A percentile compares a stretch with the other conserved stretches of the same genome.
Conservation (phyloP, 1,139 yeast species). For the Pichia sp. region DNA sequence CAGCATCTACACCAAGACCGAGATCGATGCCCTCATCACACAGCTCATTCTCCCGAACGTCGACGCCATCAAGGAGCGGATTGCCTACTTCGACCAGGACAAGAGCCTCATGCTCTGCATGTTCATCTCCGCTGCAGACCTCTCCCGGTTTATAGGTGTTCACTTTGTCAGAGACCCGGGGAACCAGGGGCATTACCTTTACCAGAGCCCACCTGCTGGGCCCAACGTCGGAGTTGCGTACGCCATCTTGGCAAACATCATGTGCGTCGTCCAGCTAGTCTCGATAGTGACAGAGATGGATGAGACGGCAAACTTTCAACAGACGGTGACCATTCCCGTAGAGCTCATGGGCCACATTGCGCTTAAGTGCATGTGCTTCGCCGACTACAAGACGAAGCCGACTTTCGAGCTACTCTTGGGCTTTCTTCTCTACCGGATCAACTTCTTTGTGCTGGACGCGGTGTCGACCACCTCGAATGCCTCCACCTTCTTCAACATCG, state of each 20-base stretch:
- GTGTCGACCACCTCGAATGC: constrained; percentile 19
- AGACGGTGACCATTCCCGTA: constrained; percentile 10
- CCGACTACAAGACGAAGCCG: constrained; percentile 18
- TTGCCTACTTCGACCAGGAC: constrained; percentile 17
- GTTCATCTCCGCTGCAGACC: constrained; percentile 11
- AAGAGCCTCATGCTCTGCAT: constrained; percentile 13
- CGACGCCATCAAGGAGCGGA: constrained; percentile 21
- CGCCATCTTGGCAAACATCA: constrained; percentile 8
- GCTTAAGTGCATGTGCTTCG: constrained; percentile 13
- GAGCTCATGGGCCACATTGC: constrained; percentile 6
- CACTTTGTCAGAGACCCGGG: constrained; percentile 8
- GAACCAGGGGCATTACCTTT: neutral
- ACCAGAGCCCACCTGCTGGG: neutral
- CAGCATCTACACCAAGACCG: constrained; percentile 7
- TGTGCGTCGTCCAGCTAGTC: constrained; percentile 2
- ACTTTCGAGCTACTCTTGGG: constrained; percentile 17
- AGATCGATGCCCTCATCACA: constrained; percentile 12
- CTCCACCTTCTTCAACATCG: neutral
- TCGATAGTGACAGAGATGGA: constrained; percentile 2
- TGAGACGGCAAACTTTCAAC: neutral
- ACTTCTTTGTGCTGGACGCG: constrained; percentile 9
- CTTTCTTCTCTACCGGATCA: constrained; percentile 13
- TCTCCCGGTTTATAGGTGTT: constrained; percentile 8
- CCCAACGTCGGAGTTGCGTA: constrained; percentile 3
- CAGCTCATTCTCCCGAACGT: constrained; percentile 14